These are phyloP conservation scores for Globisporangium uncinulatum DNA, from an alignment of 352 stramenopile species.

Conservation along the genomic window DNA sequence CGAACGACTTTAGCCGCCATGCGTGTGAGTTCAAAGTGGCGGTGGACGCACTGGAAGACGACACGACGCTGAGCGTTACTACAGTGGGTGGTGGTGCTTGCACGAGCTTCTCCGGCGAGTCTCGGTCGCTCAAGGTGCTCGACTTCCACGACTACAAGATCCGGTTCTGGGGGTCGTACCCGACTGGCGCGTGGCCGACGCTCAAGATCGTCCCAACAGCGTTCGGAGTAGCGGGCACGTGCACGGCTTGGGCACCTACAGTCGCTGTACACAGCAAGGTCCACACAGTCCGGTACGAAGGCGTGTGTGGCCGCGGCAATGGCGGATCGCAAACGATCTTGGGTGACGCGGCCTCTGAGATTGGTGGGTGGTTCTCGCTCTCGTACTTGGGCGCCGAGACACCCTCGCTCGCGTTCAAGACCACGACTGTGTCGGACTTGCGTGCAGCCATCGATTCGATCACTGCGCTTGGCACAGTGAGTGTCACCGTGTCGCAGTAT, in stretches of 20 bases:
- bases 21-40: slow-evolving; percentile 52
- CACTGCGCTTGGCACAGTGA: slow-evolving; percentile 68
- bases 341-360: slow-evolving; percentile 60
- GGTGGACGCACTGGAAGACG: slow-evolving; percentile 8
- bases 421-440: slow-evolving; percentile 78
- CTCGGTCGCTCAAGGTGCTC: slow-evolving; percentile 45
- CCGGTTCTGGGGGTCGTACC: slow-evolving; percentile 60
- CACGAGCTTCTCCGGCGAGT: slow-evolving; percentile 34
- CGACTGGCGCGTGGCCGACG: slow-evolving; percentile 66
- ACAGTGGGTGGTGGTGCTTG: slow-evolving; percentile 17
- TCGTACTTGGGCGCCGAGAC: slow-evolving; percentile 85
- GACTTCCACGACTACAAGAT: slow-evolving; percentile 74
- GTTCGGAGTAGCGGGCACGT: slow-evolving; percentile 25
- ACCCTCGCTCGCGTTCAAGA: slow-evolving; percentile 48
- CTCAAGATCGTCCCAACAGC: slow-evolving; percentile 37
- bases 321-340: slow-evolving; percentile 64
- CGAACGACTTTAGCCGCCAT: slow-evolving; percentile 58
- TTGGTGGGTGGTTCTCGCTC: slow-evolving; percentile 90
- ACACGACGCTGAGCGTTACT: slow-evolving; percentile 28
- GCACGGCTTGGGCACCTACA: slow-evolving; percentile 24
- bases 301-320: slow-evolving; percentile 38
- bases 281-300: slow-evolving; percentile 69
- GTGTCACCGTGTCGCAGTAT: slow-evolving; percentile 70
- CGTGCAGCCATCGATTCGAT: slow-evolving; percentile 86
- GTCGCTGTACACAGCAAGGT: slow-evolving; percentile 44